Evolutionary conservation across 805 yeast species (phyloP).

Genomic region (Kuraishia capsulata): DNA sequence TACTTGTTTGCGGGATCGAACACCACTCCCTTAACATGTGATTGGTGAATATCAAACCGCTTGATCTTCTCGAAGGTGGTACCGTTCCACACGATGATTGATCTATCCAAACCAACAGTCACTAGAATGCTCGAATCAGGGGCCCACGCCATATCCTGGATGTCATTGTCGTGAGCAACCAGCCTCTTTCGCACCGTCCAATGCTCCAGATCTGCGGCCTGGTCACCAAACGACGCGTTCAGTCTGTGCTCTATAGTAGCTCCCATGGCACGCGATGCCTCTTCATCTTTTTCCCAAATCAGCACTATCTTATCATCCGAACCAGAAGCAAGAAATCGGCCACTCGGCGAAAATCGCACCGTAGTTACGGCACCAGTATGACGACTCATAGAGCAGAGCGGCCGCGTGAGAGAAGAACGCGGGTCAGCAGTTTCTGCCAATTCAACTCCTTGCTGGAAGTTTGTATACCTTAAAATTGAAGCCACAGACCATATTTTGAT

Average conservation of each 20-base stretch:
- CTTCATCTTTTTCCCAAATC: slow-evolving; percentile 90
- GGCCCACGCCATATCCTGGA: slow-evolving; percentile 97
- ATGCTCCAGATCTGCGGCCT: slow-evolving; percentile 70
- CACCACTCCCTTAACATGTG: slow-evolving; percentile 92
- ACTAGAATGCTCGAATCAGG: slow-evolving; percentile 88
- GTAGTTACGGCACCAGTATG: slow-evolving; percentile 97
- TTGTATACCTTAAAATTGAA: slow-evolving; percentile 36
- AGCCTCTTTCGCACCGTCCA: slow-evolving; percentile 91
- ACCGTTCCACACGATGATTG: slow-evolving; percentile 92
- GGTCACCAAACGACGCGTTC: slow-evolving; percentile 33
- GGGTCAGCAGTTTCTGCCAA: not conserved
- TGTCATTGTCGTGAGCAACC: slow-evolving; percentile 96
- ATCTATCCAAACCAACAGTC: slow-evolving; percentile 89
- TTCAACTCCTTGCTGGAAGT: slow-evolving; percentile 2
- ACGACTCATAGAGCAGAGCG: slow-evolving; percentile 84
- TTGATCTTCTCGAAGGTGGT: slow-evolving; percentile 82
- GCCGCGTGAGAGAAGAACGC: slow-evolving; percentile 32
- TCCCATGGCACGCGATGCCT: slow-evolving; percentile 31
- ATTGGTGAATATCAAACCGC: slow-evolving; percentile 85
- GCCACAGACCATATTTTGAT: slow-evolving; percentile 80
- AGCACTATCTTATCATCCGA: slow-evolving; percentile 88
- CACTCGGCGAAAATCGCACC: slow-evolving; percentile 87
- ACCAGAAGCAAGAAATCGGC: slow-evolving; percentile 86
- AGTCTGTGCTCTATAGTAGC: slow-evolving; percentile 2
- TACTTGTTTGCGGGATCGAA: slow-evolving; percentile 98